phyloP scores from a whole-genome alignment of 352 stramenopile species.

The Aphanomyces stellatus region DNA sequence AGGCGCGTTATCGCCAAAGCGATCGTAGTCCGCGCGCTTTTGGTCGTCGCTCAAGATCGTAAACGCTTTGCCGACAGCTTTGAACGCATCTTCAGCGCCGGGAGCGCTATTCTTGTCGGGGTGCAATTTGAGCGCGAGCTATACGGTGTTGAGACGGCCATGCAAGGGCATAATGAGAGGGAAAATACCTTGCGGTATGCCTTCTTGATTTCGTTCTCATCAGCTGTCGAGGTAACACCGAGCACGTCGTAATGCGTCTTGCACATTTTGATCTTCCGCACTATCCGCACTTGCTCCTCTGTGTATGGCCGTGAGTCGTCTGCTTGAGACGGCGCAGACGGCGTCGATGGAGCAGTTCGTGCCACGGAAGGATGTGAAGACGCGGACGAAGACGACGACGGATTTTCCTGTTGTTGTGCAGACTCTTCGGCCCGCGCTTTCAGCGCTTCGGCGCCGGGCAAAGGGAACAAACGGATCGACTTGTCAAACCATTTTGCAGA shows the following conservation, averaged over 20 bases:
- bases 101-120: constrained; percentile 95
- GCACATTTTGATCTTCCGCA: constrained; percentile 81
- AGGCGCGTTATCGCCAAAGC: constrained; percentile 48
- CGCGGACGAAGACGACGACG: constrained; percentile 2
- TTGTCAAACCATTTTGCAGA: constrained; percentile 92
- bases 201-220: constrained; percentile 86
- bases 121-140: constrained; percentile 85
- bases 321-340: constrained; percentile 19
- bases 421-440: constrained; percentile 51
- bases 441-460: constrained; percentile 78
- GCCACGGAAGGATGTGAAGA: too few species aligned
- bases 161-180: constrained; percentile 9
- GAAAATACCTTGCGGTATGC: constrained; percentile 88
- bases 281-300: constrained; percentile 69
- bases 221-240: constrained; percentile 51
- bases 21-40: constrained; percentile 83
- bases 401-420: not conserved
- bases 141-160: constrained; percentile 17
- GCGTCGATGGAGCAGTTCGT: constrained; percentile 13
- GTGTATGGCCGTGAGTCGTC: constrained; percentile 40
- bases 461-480: constrained; percentile 80
- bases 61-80: constrained; percentile 93
- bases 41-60: constrained; percentile 82
- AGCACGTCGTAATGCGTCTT: constrained; percentile 88
- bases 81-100: constrained; percentile 96